Evolutionary conservation across 306 rosid species (phyloP).

Genomic region (Sicyos baderoa): DNA sequence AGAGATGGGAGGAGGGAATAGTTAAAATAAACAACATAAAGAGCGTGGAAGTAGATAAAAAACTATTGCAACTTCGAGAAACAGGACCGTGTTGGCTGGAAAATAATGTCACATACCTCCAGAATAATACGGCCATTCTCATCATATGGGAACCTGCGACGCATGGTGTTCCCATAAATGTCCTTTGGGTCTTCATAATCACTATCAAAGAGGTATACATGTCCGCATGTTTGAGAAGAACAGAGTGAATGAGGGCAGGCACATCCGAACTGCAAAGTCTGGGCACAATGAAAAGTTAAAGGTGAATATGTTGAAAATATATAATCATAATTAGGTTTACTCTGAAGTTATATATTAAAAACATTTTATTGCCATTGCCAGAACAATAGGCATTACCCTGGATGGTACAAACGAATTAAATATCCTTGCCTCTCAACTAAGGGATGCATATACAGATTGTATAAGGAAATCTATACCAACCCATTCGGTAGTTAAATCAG

Average conservation of each 20-base stretch:
- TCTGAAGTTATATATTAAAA: not conserved
- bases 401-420: not conserved
- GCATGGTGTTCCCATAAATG: constrained; percentile 73
- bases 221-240: constrained; percentile 82
- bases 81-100: not conserved
- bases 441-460: constrained; percentile 2
- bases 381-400: not conserved
- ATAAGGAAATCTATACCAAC: constrained; percentile 2
- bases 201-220: constrained; percentile 76
- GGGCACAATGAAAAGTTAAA: constrained; percentile 18
- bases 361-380: not conserved
- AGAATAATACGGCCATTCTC: constrained; percentile 71
- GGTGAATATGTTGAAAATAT: not conserved
- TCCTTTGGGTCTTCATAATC: constrained; percentile 94
- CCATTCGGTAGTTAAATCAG: not conserved
- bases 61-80: not conserved
- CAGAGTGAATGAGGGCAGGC: constrained; percentile 58
- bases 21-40: not conserved
- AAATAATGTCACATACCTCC: constrained; percentile 47
- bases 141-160: constrained; percentile 87
- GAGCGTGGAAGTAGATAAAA: not conserved
- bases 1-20: not conserved
- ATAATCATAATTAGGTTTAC: constrained; percentile 2
- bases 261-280: constrained; percentile 81
- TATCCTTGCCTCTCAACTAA: constrained; percentile 5